These are phyloP conservation scores for Russula dissimulans DNA, from an alignment of 768 basidiomycete species.

Conservation along the genomic window DNA sequence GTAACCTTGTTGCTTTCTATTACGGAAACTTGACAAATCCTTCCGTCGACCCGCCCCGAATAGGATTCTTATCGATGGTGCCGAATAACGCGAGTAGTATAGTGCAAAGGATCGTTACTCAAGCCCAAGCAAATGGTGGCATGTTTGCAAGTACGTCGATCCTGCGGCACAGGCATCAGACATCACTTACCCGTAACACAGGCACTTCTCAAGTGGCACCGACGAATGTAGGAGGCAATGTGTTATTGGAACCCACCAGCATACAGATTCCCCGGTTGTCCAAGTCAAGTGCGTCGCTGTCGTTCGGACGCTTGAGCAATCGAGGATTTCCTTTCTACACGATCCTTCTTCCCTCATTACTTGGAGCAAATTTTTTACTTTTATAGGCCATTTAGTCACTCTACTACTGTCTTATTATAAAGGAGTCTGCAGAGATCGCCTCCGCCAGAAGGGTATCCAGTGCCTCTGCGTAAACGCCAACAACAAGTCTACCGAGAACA, in stretches of 20 bases:
- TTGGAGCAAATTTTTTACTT: neutral
- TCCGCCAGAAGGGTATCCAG: constrained; percentile 57
- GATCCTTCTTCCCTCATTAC: neutral
- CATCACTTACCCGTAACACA: neutral
- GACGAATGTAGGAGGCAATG: neutral
- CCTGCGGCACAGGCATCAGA: neutral
- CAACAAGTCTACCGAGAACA: constrained; percentile 40
- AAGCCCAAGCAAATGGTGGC: constrained; percentile 21
- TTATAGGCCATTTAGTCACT: neutral
- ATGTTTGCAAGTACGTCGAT: constrained; percentile 27
- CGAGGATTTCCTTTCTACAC: neutral
- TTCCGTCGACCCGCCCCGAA: constrained; percentile 54
- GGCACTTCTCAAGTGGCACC: constrained; percentile 12
- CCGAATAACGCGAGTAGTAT: constrained; percentile 39
- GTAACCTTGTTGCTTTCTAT: constrained; percentile 58
- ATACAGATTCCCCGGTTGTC: neutral
- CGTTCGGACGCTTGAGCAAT: neutral
- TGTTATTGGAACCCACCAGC: neutral
- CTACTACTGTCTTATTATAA: too few species aligned
- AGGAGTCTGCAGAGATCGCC: constrained; percentile 52
- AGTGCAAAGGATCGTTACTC: constrained; percentile 28
- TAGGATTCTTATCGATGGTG: constrained; percentile 66
- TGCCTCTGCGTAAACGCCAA: constrained; percentile 54
- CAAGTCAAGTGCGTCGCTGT: neutral
- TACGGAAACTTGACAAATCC: constrained; percentile 65